Conservation (phyloP, 495 filamentous ascomycete genomes). For the Daldinia vernicosa region DNA sequence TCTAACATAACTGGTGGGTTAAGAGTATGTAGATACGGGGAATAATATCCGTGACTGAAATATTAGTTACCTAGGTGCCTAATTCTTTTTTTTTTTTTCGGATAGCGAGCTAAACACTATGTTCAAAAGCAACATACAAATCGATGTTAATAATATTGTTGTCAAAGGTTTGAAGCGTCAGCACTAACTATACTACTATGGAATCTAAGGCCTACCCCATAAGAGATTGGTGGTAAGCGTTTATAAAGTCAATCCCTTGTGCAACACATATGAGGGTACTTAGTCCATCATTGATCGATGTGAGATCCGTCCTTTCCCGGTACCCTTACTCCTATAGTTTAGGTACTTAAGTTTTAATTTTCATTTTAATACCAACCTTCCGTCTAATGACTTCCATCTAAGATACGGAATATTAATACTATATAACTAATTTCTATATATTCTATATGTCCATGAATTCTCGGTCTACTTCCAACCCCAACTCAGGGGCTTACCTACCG, state of each 20-base stretch:
- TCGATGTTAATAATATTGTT: not conserved
- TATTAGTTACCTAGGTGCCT: too few species aligned
- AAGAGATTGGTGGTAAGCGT: not conserved
- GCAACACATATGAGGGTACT: not conserved
- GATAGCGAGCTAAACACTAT: not conserved
- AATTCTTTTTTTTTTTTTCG: too few species aligned
- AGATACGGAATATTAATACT: not conserved
- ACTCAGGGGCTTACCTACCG: not conserved
- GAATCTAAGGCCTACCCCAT: not conserved
- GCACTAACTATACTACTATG: not conserved
- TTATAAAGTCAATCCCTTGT: not conserved
- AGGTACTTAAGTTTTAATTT: not conserved
- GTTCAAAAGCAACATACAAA: not conserved
- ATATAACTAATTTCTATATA: not conserved
- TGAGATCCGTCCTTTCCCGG: not conserved
- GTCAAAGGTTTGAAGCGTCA: not conserved
- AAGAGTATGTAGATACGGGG: not conserved
- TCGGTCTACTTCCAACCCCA: not conserved
- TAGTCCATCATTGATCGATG: not conserved
- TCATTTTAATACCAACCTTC: not conserved
- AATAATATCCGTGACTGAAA: too few species aligned
- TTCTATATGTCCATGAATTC: not conserved
- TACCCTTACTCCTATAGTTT: too few species aligned
- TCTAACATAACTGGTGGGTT: not conserved
- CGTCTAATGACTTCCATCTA: not conserved